A percentile compares a stretch with the other conserved stretches of the same genome.
Evolutionary conservation across 2,329 filamentous ascomycete genomes (phyloP).

Genomic region (Arthrobotrys sinensis): DNA sequence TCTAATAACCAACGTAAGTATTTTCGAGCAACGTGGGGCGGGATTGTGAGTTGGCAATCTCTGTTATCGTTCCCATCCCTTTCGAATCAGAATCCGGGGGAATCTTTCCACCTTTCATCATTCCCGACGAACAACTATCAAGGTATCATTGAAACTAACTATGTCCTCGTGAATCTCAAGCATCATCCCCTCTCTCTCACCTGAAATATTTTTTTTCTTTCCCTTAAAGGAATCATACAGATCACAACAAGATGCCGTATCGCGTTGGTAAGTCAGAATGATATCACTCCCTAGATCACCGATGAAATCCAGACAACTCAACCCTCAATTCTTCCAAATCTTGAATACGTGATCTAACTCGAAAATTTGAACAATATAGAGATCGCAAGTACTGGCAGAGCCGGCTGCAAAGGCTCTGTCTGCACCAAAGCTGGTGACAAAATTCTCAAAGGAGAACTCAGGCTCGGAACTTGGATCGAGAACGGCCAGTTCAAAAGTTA

Average conservation of each 20-base stretch:
- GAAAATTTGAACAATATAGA: conserved; percentile 7
- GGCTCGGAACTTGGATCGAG: conserved; percentile 60
- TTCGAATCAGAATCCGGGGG: not conserved
- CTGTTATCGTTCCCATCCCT: conserved; percentile 37
- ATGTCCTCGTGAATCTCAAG: conserved; percentile 5
- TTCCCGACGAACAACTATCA: not conserved
- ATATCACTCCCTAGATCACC: conserved; percentile 50
- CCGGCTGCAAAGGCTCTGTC: conserved; percentile 45
- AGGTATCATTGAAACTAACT: conserved; percentile 26
- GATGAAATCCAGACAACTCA: conserved; percentile 39
- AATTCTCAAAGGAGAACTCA: conserved; percentile 60
- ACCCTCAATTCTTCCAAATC: not conserved
- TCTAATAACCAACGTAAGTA: conserved; percentile 24
- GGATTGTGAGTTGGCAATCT: conserved; percentile 37
- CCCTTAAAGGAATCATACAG: not conserved
- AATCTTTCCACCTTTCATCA: conserved; percentile 2
- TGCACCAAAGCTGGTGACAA: conserved; percentile 36
- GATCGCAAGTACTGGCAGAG: conserved; percentile 37
- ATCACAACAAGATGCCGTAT: conserved; percentile 48
- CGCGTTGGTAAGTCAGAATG: conserved; percentile 60
- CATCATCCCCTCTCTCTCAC: not conserved
- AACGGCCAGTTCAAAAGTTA: conserved; percentile 30
- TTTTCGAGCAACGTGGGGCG: conserved; percentile 14
- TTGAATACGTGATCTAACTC: conserved; percentile 1
- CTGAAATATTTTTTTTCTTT: conserved; percentile 1